Evolutionary conservation across 306 rosid species (phyloP), one percentile per base, ranked within the genome.

Genomic region (Cucurbita pepo): DNA sequence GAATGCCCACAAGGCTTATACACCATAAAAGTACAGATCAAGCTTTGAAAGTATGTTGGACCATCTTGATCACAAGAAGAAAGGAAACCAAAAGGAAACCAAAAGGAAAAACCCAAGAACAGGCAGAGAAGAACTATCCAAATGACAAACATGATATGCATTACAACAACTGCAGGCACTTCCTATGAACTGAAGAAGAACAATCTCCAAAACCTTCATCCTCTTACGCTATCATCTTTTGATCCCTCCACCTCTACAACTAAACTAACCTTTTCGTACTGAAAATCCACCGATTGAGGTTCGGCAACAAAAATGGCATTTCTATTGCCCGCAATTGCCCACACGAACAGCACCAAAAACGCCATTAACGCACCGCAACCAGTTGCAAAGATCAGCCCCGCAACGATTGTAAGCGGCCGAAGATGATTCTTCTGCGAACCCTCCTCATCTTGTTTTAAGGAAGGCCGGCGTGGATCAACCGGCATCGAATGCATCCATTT

Each of bases 191-290:
- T 18, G 38, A 44, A 44, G 38, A 44, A 44, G 13, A 25, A 59
- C 22, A 37, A 37, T 48, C 73, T 48, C 25, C 57, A 47, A 3
- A 48, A 25, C 41, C 73, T 67, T 48, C 73, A 67, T 67, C 73
- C 57, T 48, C 56, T 69, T 3, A 3, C 3, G 18, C 12, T 10
- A 48, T 2, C 73, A 48, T 69, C 73, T 69, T 69, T 69, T 6
- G 18, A 47, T 48, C 43, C 84, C 47, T 85, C 80, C 22, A 22
- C 22, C 75, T 85, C 91, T 73, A 86, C 89, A 66, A 88, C 80
- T 36, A 90, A 90, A 70, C 81, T 77, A 75, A 90, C 82, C 75
- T 86, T 86, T 57, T 90, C 88, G 56, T 90, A 90, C 86, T 79
- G 85, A 76, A 83, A 65, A 74, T 79, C 90, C 2, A 21, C 34